Percentiles rank a stretch among this genome's conserved stretches.
Evolutionary conservation across 225 moss, liverwort and hornwort genomes (phyloP).

Genomic region (Sphagnum tenellum): DNA sequence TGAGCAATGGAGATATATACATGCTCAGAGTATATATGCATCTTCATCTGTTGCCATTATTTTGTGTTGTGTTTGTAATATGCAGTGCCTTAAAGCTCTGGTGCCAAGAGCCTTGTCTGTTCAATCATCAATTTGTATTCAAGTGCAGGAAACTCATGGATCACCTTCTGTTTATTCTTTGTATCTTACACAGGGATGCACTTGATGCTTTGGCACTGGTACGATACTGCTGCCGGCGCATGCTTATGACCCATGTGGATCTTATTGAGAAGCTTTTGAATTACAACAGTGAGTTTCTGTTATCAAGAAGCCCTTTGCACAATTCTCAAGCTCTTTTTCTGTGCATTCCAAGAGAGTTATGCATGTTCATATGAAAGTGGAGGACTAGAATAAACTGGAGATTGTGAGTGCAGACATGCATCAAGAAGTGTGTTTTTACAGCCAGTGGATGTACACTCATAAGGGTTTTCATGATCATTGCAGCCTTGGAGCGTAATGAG

Average conservation of each 20-base stretch:
- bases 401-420: background rate
- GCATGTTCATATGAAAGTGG: background rate
- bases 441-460: too few species aligned
- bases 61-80: too few species aligned
- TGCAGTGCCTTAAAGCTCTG: too few species aligned
- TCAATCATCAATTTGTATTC: background rate
- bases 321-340: background rate
- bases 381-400: background rate
- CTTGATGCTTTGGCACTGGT: constrained; percentile 76
- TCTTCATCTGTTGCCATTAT: too few species aligned
- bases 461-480: background rate
- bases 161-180: background rate
- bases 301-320: background rate
- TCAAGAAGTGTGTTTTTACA: too few species aligned
- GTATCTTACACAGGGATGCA: constrained; percentile 49
- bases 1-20: too few species aligned
- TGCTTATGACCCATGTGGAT: constrained; percentile 98
- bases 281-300: constrained; percentile 59
- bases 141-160: background rate
- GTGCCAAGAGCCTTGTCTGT: too few species aligned
- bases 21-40: too few species aligned
- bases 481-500: constrained; percentile 47
- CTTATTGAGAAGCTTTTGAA: constrained; percentile 95
- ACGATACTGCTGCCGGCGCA: constrained; percentile 88
- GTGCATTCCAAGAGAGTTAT: background rate